These are phyloP conservation scores for Davidsoniella neocaledoniae DNA, from an alignment of 2,329 filamentous ascomycete genomes.

Conservation along the genomic window DNA sequence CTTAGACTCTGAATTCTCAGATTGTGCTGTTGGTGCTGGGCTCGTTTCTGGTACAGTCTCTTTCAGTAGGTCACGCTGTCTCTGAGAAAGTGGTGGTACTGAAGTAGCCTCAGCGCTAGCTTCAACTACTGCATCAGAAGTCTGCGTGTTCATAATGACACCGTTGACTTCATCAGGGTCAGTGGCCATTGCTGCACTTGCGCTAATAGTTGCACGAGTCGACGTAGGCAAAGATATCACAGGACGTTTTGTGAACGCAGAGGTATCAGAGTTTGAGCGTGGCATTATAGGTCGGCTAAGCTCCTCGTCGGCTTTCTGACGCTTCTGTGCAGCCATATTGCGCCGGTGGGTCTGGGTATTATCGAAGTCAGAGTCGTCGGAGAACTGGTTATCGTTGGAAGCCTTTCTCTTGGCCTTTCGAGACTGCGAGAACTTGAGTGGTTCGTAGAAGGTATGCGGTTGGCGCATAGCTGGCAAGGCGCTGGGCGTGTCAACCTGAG, in stretches of 20 bases:
- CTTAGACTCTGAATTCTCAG: neutral
- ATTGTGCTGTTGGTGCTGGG: constrained; percentile 2
- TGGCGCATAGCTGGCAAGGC: neutral
- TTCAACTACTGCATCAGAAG: constrained; percentile 1
- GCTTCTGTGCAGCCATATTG: constrained; percentile 3
- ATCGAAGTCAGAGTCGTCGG: neutral
- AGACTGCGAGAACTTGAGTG: neutral
- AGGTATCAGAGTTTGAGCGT: neutral
- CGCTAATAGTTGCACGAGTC: neutral
- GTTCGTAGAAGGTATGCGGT: constrained; percentile 3
- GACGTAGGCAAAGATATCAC: neutral
- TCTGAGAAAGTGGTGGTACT: neutral
- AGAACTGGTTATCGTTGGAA: neutral
- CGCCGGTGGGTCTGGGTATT: neutral
- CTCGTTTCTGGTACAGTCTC: constrained; percentile 11
- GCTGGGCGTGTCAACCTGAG: neutral
- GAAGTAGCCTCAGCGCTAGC: constrained; percentile 1
- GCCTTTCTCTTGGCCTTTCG: constrained; percentile 3
- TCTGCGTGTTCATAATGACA: constrained; percentile 9
- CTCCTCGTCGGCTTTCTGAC: constrained; percentile 2
- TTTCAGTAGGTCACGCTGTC: neutral
- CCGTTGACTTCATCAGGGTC: constrained; percentile 2
- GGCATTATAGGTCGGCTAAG: neutral
- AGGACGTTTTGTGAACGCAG: neutral
- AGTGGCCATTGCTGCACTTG: constrained; percentile 1